These are phyloP conservation scores for Potentilla sterilis DNA, from an alignment of 306 rosid species.

Conservation along the genomic window DNA sequence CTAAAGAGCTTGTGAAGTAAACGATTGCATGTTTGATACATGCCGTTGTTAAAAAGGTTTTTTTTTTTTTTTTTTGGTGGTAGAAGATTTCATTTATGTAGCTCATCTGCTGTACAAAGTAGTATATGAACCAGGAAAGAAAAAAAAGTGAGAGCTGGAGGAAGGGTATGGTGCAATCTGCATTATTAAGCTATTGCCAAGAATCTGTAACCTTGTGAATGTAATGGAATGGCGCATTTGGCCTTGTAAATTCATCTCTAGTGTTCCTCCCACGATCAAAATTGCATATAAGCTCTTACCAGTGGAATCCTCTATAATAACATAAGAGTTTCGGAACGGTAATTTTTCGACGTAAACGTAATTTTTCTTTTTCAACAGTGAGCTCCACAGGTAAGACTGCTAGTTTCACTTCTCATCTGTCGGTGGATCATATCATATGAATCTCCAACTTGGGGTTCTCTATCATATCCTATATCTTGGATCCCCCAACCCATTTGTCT, in stretches of 20 bases:
- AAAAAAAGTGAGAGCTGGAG: background rate
- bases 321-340: background rate
- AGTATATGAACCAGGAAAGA: slow-evolving; percentile 15
- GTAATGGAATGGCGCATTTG: slow-evolving; percentile 20
- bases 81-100: slow-evolving; percentile 16
- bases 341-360: background rate
- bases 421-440: slow-evolving; percentile 7
- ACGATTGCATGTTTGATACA: slow-evolving; percentile 19
- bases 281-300: background rate
- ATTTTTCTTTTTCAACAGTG: background rate
- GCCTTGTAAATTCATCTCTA: slow-evolving; percentile 34
- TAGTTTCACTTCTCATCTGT: background rate
- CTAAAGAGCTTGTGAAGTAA: slow-evolving; percentile 75
- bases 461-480: background rate
- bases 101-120: slow-evolving; percentile 50
- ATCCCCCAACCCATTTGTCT: background rate
- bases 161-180: slow-evolving; percentile 24
- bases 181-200: slow-evolving; percentile 8
- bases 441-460: slow-evolving; percentile 8
- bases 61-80: background rate
- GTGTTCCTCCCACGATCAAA: background rate
- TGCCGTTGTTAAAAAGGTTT: slow-evolving; percentile 25
- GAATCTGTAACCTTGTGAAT: slow-evolving; percentile 22
- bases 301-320: too few relatives aligned
- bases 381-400: background rate